Percentiles rank a stretch among this genome's conserved stretches.
Evolutionary conservation across 2,329 filamentous ascomycete species (phyloP).

Genomic region (Truncatella angustata): DNA sequence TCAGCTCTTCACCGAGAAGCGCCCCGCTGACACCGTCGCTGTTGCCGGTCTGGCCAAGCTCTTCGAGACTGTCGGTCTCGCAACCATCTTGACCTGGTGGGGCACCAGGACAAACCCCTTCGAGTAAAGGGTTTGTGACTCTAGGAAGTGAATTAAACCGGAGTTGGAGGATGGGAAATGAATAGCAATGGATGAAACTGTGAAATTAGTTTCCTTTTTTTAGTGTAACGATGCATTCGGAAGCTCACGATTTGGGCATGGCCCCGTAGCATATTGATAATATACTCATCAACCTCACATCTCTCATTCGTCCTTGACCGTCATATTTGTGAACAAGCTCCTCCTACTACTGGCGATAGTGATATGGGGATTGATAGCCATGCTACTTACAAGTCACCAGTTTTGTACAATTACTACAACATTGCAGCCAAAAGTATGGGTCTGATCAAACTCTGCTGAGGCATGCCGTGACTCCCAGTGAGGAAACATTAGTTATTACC

Average conservation of each 20-base stretch:
- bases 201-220: constrained; percentile 7
- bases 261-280: neutral
- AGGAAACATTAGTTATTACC: too few species aligned
- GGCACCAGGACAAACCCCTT: constrained; percentile 93
- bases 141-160: neutral
- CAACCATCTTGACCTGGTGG: constrained; percentile 95
- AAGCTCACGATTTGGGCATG: neutral
- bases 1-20: constrained; percentile 87
- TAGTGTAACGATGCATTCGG: constrained; percentile 1
- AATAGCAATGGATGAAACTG: constrained; percentile 6
- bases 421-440: too few species aligned
- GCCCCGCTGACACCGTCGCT: constrained; percentile 84
- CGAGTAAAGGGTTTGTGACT: constrained; percentile 52
- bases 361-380: too few species aligned
- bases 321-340: too few species aligned
- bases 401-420: too few species aligned
- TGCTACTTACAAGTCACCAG: too few species aligned
- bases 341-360: too few species aligned
- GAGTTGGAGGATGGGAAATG: neutral
- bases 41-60: constrained; percentile 81
- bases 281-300: constrained; percentile 1
- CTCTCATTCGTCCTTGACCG: neutral
- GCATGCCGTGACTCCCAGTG: too few species aligned
- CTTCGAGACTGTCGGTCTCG: constrained; percentile 90
- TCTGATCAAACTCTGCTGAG: too few species aligned